These are phyloP conservation scores for Polygonum aviculare DNA, from an alignment of 148 eudicot species.

Conservation along the genomic window DNA sequence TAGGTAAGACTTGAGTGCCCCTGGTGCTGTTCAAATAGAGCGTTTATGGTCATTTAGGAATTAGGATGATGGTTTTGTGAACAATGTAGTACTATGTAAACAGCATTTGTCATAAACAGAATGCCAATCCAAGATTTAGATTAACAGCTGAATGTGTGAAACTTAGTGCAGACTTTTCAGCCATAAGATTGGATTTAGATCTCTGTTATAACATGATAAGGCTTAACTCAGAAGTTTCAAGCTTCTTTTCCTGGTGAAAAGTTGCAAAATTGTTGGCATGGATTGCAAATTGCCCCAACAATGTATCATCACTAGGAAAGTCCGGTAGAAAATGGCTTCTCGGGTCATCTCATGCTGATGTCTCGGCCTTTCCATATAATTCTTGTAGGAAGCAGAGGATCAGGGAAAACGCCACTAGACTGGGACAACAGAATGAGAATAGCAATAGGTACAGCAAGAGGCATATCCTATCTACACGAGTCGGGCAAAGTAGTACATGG, in stretches of 20 bases:
- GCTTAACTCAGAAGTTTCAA: background rate
- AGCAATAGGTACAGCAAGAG: conserved; percentile 60
- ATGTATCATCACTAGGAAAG: background rate
- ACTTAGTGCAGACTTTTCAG: background rate
- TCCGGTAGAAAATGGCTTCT: background rate
- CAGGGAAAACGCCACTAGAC: conserved; percentile 73
- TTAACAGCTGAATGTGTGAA: background rate
- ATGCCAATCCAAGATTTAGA: background rate
- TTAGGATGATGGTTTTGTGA: background rate
- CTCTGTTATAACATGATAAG: background rate
- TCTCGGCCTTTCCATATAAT: background rate
- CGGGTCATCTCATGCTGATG: background rate
- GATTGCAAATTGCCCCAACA: background rate
- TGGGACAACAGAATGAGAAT: conserved; percentile 81
- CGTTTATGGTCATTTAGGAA: background rate
- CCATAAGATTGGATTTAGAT: background rate
- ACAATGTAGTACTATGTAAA: background rate
- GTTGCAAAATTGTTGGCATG: background rate
- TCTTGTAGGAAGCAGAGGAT: conserved; percentile 72
- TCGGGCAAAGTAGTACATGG: conserved; percentile 63
- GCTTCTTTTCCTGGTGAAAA: background rate
- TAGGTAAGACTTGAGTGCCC: background rate
- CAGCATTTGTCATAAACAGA: background rate
- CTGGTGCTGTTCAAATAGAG: background rate
- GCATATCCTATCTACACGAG: conserved; percentile 59